Base-by-base conservation (phyloP, 805 yeast species). In the Starmerella roubikii region DNA sequence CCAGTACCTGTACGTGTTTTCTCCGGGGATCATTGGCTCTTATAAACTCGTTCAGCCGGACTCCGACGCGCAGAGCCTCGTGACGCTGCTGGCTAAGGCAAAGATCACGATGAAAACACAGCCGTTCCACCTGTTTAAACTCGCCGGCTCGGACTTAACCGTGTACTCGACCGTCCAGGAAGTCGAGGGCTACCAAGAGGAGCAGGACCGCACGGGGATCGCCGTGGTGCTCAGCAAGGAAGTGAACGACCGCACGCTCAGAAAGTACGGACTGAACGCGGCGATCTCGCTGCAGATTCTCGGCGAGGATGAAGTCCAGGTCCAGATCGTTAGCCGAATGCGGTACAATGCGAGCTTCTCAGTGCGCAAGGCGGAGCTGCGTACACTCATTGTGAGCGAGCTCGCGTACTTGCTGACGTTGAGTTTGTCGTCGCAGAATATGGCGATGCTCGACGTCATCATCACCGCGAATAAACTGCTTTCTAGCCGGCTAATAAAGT, bases 51-150 rank as follows among this genome's bases (percentile, higher is more conserved):
- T 44, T n/a, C 51, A 46, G 34, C 49, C 47, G 16, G 57, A 39
- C 32, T 47, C 32, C 40, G 48, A 28, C 40, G 59, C 64, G 3
- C 40, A 55, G 19, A 67, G 66, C 37, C 65, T 79, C 28, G 66
- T 77, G 25, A 74, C 72, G 37, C 59, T 75, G 27, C 54, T 78
- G 5, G 72, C 75, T 42, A 78, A 81, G 54, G 79, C 93, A 0
- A 74, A 72, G 44, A 69, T 83, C 17, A 64, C 86, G 38, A 74
- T 74, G 53, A 86, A 88, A 53, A 70, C 76, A 1, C 79, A 84
- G 34, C 86, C 94, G 3, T 84, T 86, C 59, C 95, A 86, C 60
- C 60, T 88, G 24, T 88, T 88, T 65, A 73, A 69, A 27, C 64
- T 72, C 3, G 46, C 51, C 8, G 40, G 47, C 3, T 48, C 53